These are phyloP conservation scores for Trichophyton schoenleinii DNA, from an alignment of 2,329 filamentous ascomycete species.

Conservation along the genomic window DNA sequence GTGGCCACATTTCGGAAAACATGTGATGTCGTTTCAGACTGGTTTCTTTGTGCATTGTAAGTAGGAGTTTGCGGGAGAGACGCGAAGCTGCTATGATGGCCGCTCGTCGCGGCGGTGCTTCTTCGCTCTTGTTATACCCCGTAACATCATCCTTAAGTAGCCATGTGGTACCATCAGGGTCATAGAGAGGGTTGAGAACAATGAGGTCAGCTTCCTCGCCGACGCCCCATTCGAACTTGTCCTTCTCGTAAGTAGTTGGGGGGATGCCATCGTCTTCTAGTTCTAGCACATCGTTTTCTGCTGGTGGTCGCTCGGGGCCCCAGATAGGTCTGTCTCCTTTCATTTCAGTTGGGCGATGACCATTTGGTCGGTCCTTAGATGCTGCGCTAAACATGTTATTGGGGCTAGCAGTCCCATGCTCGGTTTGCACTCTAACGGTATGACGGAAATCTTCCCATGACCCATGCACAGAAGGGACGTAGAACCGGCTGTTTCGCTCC, in stretches of 20 bases:
- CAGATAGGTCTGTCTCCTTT: conserved; percentile 56
- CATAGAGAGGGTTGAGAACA: conserved; percentile 81
- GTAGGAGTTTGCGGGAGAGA: conserved; percentile 65
- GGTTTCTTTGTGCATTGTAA: conserved; percentile 85
- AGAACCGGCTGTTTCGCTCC: conserved; percentile 69
- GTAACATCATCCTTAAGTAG: conserved; percentile 70
- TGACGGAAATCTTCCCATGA: conserved; percentile 68
- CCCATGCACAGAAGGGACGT: conserved; percentile 62
- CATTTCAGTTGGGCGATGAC: conserved; percentile 12
- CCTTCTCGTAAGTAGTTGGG: conserved; percentile 59
- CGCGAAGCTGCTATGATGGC: conserved; percentile 82
- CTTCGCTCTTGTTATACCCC: conserved; percentile 57
- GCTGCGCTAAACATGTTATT: conserved; percentile 54
- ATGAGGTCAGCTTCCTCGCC: conserved; percentile 86
- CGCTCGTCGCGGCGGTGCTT: conserved; percentile 57
- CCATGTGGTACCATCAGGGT: conserved; percentile 81
- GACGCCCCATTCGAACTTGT: conserved; percentile 76
- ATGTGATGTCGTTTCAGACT: conserved; percentile 74
- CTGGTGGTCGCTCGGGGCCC: conserved; percentile 63
- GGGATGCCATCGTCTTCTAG: conserved; percentile 60
- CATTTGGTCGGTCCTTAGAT: conserved; percentile 18
- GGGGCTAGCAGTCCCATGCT: conserved; percentile 52
- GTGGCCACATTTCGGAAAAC: conserved; percentile 95
- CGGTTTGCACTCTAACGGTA: conserved; percentile 62
- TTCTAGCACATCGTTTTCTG: conserved; percentile 59